Evolutionary conservation across 768 basidiomycete species (phyloP).

Genomic region (Lentinula guzmanii): DNA sequence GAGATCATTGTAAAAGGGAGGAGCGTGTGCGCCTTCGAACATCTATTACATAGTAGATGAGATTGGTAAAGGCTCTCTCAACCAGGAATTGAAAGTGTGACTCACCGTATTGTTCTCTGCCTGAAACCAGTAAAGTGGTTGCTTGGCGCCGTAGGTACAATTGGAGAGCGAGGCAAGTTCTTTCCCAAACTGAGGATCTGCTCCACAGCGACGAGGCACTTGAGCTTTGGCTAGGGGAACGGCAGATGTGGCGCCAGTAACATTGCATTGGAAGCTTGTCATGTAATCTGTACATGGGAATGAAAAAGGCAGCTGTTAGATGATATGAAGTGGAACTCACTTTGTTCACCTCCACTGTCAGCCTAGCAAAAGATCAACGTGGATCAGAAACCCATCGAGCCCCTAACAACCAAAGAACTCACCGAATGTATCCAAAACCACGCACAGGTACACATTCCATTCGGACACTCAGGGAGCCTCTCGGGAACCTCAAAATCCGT

Average conservation of each 20-base stretch:
- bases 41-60: conserved; percentile 30
- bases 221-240: conserved; percentile 49
- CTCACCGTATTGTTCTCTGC: conserved; percentile 55
- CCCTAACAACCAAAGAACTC: conserved; percentile 9
- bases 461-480: conserved; percentile 62
- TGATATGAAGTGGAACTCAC: conserved; percentile 25
- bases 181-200: conserved; percentile 42
- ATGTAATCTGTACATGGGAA: conserved; percentile 46
- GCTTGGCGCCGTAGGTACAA: conserved; percentile 70
- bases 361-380: conserved; percentile 17
- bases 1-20: conserved; percentile 61
- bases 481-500: conserved; percentile 66
- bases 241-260: conserved; percentile 46
- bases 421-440: conserved; percentile 72
- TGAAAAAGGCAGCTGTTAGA: background rate
- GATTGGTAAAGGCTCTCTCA: too few relatives aligned
- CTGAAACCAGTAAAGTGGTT: conserved; percentile 69
- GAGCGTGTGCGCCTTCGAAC: conserved; percentile 56
- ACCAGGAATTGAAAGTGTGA: conserved; percentile 4
- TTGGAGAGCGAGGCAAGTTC: conserved; percentile 41
- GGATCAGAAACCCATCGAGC: background rate
- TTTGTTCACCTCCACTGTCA: conserved; percentile 58
- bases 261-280: conserved; percentile 67
- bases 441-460: conserved; percentile 59
- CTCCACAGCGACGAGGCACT: conserved; percentile 60